Evolutionary conservation across 1,284 basidiomycete genomes (phyloP).

Genomic region (Mycena sp.): DNA sequence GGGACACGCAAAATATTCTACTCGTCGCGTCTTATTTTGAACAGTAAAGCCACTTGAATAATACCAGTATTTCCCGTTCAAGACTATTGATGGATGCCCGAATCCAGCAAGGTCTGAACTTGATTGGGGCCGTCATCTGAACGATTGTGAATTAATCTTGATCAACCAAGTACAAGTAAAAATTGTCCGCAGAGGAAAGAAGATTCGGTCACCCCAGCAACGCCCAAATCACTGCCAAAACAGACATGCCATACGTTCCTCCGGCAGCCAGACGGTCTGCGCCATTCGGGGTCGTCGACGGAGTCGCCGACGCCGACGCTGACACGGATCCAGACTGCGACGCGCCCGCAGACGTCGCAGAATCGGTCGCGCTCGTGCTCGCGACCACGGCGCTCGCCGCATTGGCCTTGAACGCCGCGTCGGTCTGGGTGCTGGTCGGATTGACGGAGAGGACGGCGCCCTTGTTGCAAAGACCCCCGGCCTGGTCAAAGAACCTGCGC

Average conservation of each 20-base stretch:
- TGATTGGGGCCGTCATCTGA: too few species aligned
- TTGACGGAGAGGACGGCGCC: conserved; percentile 49
- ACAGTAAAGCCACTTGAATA: too few species aligned
- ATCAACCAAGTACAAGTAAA: too few species aligned
- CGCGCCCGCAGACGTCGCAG: not conserved
- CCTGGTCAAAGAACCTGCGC: conserved; percentile 48
- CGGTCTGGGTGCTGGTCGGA: conserved; percentile 39
- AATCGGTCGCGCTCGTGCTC: not conserved
- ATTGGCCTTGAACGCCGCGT: conserved; percentile 45
- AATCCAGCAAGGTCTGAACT: too few species aligned
- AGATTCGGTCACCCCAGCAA: not conserved
- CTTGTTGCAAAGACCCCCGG: conserved; percentile 46
- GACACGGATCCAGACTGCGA: not conserved
- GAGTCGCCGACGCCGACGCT: not conserved
- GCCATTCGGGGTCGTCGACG: not conserved
- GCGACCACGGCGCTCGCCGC: conserved; percentile 35
- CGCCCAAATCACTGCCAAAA: not conserved
- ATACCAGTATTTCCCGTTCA: too few species aligned
- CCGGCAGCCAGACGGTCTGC: not conserved
- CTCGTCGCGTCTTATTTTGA: too few species aligned
- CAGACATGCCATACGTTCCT: not conserved
- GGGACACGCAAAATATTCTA: too few species aligned
- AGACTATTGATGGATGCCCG: too few species aligned
- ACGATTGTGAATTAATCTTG: too few species aligned
- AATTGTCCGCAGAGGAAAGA: too few species aligned